Evolutionary conservation across 176 grass and related monocot species (phyloP).

Genomic region (Musa beccarii): DNA sequence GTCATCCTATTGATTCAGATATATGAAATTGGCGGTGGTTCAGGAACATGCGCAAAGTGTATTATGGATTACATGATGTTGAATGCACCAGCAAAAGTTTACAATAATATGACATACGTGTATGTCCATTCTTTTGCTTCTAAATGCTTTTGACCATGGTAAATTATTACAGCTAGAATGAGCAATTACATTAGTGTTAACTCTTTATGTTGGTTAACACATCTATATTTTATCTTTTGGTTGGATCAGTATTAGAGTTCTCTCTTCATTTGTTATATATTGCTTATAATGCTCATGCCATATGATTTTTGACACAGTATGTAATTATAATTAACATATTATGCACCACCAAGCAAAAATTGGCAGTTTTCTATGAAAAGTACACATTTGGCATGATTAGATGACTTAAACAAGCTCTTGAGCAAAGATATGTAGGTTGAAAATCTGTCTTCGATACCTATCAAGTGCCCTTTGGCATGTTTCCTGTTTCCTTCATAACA

Average conservation of each 20-base stretch:
- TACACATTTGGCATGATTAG: not conserved
- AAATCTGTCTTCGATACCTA: not conserved
- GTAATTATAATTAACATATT: not conserved
- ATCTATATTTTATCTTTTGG: not conserved
- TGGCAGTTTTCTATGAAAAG: not conserved
- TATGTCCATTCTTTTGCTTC: slow-evolving; percentile 33
- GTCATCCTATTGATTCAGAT: slow-evolving; percentile 49
- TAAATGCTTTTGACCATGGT: not conserved
- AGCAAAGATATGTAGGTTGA: not conserved
- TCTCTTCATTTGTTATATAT: not conserved
- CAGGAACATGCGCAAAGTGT: slow-evolving; percentile 90
- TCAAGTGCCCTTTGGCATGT: too few species aligned
- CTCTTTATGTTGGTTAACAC: not conserved
- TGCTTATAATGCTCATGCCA: not conserved
- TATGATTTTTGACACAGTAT: not conserved
- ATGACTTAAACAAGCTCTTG: not conserved
- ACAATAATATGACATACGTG: slow-evolving; percentile 91
- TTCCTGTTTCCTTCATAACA: too few species aligned
- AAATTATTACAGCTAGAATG: not conserved
- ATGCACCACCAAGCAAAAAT: not conserved
- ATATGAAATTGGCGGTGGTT: slow-evolving; percentile 93
- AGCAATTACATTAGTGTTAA: not conserved
- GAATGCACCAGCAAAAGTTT: slow-evolving; percentile 84
- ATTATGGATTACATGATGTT: slow-evolving; percentile 97
- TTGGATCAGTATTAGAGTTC: not conserved